Evolutionary conservation across 768 basidiomycete genomes (phyloP).

Genomic region (Hysterangium stoloniferum): DNA sequence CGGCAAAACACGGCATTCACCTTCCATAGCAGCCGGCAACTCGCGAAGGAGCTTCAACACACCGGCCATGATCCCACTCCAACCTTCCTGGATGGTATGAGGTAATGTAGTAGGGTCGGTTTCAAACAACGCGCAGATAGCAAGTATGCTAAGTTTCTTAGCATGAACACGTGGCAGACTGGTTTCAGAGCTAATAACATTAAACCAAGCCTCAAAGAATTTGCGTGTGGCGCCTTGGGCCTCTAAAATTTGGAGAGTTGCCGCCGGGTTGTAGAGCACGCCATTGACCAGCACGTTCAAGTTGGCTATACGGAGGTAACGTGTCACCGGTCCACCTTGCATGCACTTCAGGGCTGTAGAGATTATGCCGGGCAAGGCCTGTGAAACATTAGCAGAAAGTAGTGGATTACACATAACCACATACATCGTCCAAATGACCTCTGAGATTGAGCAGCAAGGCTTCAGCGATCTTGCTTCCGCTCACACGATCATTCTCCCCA

Average conservation of each 20-base stretch:
- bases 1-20: slow-evolving; percentile 30
- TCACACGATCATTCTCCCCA: slow-evolving; percentile 77
- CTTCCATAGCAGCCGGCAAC: slow-evolving; percentile 67
- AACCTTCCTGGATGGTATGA: slow-evolving; percentile 53
- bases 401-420: slow-evolving; percentile 19
- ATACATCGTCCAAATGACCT: slow-evolving; percentile 71
- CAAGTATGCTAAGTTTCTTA: slow-evolving; percentile 74
- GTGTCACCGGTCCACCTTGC: slow-evolving; percentile 50
- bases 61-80: slow-evolving; percentile 68
- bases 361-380: slow-evolving; percentile 64
- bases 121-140: slow-evolving; percentile 72
- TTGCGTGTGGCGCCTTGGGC: slow-evolving; percentile 48
- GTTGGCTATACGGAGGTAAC: slow-evolving; percentile 63
- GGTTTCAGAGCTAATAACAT: slow-evolving; percentile 46
- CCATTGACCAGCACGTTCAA: slow-evolving; percentile 79
- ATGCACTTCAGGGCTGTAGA: slow-evolving; percentile 49
- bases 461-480: slow-evolving; percentile 81
- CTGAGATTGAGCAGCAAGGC: slow-evolving; percentile 73
- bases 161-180: slow-evolving; percentile 80
- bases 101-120: slow-evolving; percentile 52
- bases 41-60: slow-evolving; percentile 68
- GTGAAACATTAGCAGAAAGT: neutral
- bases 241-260: slow-evolving; percentile 72
- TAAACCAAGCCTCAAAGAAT: slow-evolving; percentile 88
- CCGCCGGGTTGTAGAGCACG: slow-evolving; percentile 75